Conservation (phyloP, 2,329 filamentous ascomycete species). For the Leptographium lundbergii region DNA sequence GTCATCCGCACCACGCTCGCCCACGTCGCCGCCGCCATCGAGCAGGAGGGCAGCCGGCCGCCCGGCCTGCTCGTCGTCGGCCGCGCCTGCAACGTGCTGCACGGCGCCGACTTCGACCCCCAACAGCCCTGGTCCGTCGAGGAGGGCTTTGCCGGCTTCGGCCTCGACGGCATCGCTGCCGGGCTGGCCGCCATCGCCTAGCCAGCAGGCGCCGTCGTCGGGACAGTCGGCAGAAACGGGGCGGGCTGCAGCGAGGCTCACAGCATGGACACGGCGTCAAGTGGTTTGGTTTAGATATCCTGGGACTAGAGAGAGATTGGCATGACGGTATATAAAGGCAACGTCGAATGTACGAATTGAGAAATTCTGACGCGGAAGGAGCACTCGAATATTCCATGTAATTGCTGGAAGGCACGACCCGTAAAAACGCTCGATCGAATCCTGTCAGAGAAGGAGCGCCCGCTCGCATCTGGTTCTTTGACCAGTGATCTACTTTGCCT, state of each 20-base stretch:
- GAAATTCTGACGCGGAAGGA: not conserved
- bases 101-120: constrained; percentile 20
- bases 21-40: constrained; percentile 68
- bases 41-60: constrained; percentile 77
- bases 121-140: constrained; percentile 10
- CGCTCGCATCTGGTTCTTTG: not conserved
- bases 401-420: not conserved
- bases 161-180: constrained; percentile 2
- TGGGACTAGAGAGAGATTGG: not conserved
- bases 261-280: not conserved
- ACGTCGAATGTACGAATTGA: no score
- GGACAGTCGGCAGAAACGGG: not conserved
- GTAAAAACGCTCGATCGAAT: not conserved
- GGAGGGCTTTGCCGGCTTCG: constrained; percentile 11
- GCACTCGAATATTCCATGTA: not conserved
- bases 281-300: not conserved
- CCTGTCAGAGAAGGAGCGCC: not conserved
- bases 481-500: not conserved
- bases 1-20: constrained; percentile 80
- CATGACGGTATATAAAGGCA: not conserved
- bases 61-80: constrained; percentile 84
- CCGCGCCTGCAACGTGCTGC: constrained; percentile 66
- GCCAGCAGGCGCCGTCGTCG: not conserved
- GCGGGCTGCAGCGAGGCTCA: not conserved
- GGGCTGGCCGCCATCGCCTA: not conserved